Evolutionary conservation across 306 rosid genomes (phyloP).

Genomic region (Glycine tomentella): DNA sequence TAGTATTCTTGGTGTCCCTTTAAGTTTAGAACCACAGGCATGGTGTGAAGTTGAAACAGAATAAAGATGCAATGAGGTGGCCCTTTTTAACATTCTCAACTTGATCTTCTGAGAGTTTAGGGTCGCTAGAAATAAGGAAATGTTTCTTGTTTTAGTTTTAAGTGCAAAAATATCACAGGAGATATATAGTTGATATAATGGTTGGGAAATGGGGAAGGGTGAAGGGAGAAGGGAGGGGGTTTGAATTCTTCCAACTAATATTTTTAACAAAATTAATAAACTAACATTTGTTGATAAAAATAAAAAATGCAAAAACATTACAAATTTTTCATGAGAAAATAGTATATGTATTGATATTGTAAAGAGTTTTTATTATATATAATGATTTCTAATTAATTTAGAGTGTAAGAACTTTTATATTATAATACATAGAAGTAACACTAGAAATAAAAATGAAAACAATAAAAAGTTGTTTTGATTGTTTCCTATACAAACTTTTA

Average conservation of each 20-base stretch:
- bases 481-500: neutral
- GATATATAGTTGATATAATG: too few species aligned
- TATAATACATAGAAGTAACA: neutral
- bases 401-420: neutral
- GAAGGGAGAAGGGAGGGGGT: too few species aligned
- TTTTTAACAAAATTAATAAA: too few species aligned
- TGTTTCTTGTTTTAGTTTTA: neutral
- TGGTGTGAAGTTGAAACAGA: neutral
- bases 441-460: neutral
- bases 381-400: neutral
- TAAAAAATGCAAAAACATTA: neutral
- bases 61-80: neutral
- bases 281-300: too few species aligned
- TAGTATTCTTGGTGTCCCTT: neutral
- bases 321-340: neutral
- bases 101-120: too few species aligned
- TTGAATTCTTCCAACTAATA: too few species aligned
- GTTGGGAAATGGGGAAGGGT: too few species aligned
- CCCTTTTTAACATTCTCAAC: too few species aligned
- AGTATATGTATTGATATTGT: neutral
- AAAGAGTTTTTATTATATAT: neutral
- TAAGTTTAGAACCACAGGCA: neutral
- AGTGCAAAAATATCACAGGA: neutral
- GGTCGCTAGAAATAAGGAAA: too few species aligned
- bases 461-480: neutral